Percentiles rank a stretch among this genome's conserved stretches.
These are phyloP conservation scores for Sarocladium brachiariae DNA, from an alignment of 2,329 filamentous ascomycete genomes.

Conservation along the genomic window DNA sequence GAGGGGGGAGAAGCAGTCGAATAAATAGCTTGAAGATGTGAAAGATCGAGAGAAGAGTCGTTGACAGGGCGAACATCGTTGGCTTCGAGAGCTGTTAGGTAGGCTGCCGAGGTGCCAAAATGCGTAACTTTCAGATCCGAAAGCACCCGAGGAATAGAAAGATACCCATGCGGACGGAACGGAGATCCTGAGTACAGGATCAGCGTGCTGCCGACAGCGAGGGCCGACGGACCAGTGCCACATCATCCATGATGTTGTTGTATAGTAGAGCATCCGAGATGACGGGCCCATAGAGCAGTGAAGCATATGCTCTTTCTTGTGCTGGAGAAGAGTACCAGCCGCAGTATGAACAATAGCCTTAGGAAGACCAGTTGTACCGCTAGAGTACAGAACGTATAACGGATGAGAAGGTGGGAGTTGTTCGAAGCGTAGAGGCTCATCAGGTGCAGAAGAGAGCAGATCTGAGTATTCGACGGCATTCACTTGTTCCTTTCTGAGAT, in stretches of 20 bases:
- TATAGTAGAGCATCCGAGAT: slow-evolving; percentile 85
- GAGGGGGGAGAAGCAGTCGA: slow-evolving; percentile 87
- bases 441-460: slow-evolving; percentile 36
- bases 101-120: slow-evolving; percentile 92
- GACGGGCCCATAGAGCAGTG: slow-evolving; percentile 72
- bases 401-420: slow-evolving; percentile 81
- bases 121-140: slow-evolving; percentile 79
- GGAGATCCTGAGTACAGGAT: slow-evolving; percentile 91
- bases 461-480: slow-evolving; percentile 36
- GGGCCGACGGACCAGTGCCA: slow-evolving; percentile 94
- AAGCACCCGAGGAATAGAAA: slow-evolving; percentile 77
- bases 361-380: slow-evolving; percentile 77
- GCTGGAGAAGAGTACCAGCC: slow-evolving; percentile 83
- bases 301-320: slow-evolving; percentile 92
- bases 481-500: slow-evolving; percentile 32
- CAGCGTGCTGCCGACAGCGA: slow-evolving; percentile 75
- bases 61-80: slow-evolving; percentile 54
- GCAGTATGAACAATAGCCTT: slow-evolving; percentile 95
- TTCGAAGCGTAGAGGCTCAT: slow-evolving; percentile 55
- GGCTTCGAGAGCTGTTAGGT: slow-evolving; percentile 84
- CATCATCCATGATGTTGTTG: slow-evolving; percentile 98
- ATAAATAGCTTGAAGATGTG: slow-evolving; percentile 74
- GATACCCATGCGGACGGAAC: slow-evolving; percentile 70
- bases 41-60: slow-evolving; percentile 49
- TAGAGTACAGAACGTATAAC: slow-evolving; percentile 89